phyloP scores from a whole-genome alignment of 2,329 filamentous ascomycete genomes.

The Calycina herbarum region DNA sequence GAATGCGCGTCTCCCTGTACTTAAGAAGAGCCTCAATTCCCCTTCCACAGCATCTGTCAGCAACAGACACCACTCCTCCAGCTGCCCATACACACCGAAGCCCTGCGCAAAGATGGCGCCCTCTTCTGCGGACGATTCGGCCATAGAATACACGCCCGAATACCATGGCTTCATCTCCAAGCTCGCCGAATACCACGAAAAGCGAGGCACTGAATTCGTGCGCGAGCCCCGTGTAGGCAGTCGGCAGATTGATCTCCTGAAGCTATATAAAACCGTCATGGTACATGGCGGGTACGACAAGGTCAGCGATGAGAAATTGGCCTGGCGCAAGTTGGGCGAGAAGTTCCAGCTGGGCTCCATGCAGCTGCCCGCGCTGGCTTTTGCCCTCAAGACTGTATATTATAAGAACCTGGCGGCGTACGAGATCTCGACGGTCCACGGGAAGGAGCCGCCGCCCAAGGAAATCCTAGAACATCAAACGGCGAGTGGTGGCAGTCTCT shows the following conservation, averaged over 20 bases:
- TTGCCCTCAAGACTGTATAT: slow-evolving; percentile 82
- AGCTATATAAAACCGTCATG: slow-evolving; percentile 76
- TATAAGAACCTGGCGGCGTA: slow-evolving; percentile 88
- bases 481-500: slow-evolving; percentile 78
- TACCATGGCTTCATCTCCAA: slow-evolving; percentile 78
- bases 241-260: slow-evolving; percentile 73
- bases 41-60: background rate
- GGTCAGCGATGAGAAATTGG: slow-evolving; percentile 78
- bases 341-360: slow-evolving; percentile 73
- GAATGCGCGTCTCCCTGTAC: slow-evolving; percentile 2
- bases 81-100: background rate
- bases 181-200: slow-evolving; percentile 71
- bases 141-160: slow-evolving; percentile 56
- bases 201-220: slow-evolving; percentile 77
- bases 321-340: slow-evolving; percentile 75
- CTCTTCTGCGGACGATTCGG: slow-evolving; percentile 18
- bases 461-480: slow-evolving; percentile 79
- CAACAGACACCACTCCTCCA: background rate
- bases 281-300: slow-evolving; percentile 83
- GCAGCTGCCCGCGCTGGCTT: slow-evolving; percentile 81
- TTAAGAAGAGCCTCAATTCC: background rate
- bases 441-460: slow-evolving; percentile 79
- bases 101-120: slow-evolving; percentile 30
- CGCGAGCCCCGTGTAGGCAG: slow-evolving; percentile 78
- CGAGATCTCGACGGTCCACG: slow-evolving; percentile 77